These are phyloP conservation scores for Phyllosticta capitalensis DNA, from an alignment of 2,329 filamentous ascomycete genomes.

Conservation along the genomic window DNA sequence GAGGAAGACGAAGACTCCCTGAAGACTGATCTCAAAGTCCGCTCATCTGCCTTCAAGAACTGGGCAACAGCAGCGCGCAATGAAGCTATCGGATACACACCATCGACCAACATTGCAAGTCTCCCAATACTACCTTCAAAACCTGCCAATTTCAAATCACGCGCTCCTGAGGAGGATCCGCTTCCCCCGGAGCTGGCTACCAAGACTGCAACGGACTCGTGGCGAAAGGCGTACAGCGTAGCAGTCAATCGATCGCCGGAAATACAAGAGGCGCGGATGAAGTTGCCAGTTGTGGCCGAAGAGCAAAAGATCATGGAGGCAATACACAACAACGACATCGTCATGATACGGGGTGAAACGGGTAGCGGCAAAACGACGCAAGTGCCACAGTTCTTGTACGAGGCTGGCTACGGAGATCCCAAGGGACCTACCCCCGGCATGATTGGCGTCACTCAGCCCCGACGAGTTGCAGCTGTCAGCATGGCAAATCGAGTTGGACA, in stretches of 20 bases:
- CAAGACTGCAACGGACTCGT: slow-evolving; percentile 44
- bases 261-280: slow-evolving; percentile 68
- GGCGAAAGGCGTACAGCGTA: slow-evolving; percentile 68
- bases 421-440: slow-evolving; percentile 75
- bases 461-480: slow-evolving; percentile 89
- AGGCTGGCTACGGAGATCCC: slow-evolving; percentile 78
- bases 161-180: slow-evolving; percentile 61
- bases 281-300: slow-evolving; percentile 83
- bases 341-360: slow-evolving; percentile 89
- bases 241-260: slow-evolving; percentile 58
- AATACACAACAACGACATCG: slow-evolving; percentile 80
- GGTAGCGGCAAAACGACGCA: slow-evolving; percentile 98
- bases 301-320: slow-evolving; percentile 98
- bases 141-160: slow-evolving; percentile 56
- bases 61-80: slow-evolving; percentile 88
- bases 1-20: slow-evolving; percentile 25
- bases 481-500: slow-evolving; percentile 88
- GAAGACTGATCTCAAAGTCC: slow-evolving; percentile 33
- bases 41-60: slow-evolving; percentile 71
- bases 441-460: slow-evolving; percentile 90
- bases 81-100: slow-evolving; percentile 62
- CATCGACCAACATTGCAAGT: slow-evolving; percentile 28
- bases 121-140: slow-evolving; percentile 26
- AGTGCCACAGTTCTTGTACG: slow-evolving; percentile 89
- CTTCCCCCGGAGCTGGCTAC: slow-evolving; percentile 55